Evolutionary conservation across 805 yeast genomes (phyloP).

Genomic region (Spencermartinsiella europaea): DNA sequence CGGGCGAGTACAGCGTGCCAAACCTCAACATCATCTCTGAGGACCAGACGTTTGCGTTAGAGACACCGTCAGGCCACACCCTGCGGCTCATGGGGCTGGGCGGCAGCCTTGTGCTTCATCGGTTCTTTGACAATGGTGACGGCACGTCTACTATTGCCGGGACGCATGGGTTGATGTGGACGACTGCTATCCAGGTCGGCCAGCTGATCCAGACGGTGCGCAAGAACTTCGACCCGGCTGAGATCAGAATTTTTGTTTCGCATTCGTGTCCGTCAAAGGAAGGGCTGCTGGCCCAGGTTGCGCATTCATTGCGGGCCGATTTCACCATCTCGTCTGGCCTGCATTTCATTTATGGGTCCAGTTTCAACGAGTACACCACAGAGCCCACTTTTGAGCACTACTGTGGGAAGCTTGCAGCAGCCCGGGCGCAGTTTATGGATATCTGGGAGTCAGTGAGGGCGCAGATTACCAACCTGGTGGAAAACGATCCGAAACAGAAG

Average conservation of each 20-base stretch:
- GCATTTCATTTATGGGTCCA: constrained; percentile 64
- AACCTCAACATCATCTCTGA: constrained; percentile 64
- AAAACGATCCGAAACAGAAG: constrained; percentile 40
- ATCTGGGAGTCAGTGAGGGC: constrained; percentile 57
- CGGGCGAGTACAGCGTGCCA: constrained; percentile 47
- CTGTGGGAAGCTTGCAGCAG: constrained; percentile 55
- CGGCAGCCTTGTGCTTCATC: constrained; percentile 62
- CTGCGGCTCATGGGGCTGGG: constrained; percentile 65
- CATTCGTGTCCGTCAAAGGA: constrained; percentile 71
- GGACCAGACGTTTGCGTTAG: constrained; percentile 39
- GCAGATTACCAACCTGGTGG: constrained; percentile 41
- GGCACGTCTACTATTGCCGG: constrained; percentile 46
- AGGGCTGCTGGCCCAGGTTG: constrained; percentile 62
- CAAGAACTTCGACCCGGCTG: constrained; percentile 36
- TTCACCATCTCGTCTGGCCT: constrained; percentile 68
- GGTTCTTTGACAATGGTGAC: constrained; percentile 62
- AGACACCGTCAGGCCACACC: constrained; percentile 39
- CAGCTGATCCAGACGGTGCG: constrained; percentile 50
- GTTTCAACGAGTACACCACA: constrained; percentile 62
- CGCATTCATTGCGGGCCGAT: constrained; percentile 63
- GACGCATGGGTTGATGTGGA: constrained; percentile 68
- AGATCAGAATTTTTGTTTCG: constrained; percentile 57
- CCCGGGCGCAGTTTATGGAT: constrained; percentile 56
- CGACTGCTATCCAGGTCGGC: constrained; percentile 65
- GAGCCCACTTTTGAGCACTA: constrained; percentile 59